These are phyloP conservation scores for Pichia insulana DNA, from an alignment of 805 yeast species.

Conservation along the genomic window DNA sequence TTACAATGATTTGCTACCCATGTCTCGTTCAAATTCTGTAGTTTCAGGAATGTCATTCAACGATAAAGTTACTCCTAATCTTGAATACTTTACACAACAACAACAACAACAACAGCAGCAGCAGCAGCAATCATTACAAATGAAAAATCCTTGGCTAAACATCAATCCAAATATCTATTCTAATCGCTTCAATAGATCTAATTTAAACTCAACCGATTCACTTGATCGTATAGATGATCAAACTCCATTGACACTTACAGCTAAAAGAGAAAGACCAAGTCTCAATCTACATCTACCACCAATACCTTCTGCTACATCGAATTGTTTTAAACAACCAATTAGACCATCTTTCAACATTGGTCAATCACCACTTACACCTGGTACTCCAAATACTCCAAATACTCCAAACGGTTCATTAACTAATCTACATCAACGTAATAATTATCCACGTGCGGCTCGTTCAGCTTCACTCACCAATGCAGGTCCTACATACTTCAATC, in stretches of 20 bases:
- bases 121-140: constrained; percentile 6
- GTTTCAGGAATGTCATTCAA: constrained; percentile 5
- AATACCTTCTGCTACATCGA: neutral
- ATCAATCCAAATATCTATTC: neutral
- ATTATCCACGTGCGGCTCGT: constrained; percentile 1
- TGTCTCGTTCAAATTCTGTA: constrained; percentile 8
- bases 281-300: constrained; percentile 6
- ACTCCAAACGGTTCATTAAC: constrained; percentile 1
- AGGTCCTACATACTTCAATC: constrained; percentile 2
- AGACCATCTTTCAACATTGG: constrained; percentile 4
- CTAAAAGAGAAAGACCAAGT: constrained; percentile 1
- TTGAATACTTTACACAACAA: constrained; percentile 1
- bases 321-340: neutral
- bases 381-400: constrained; percentile 4
- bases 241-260: neutral
- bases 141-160: constrained; percentile 28
- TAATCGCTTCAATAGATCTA: constrained; percentile 4
- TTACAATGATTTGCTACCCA: constrained; percentile 11
- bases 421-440: neutral
- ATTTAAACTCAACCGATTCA: neutral
- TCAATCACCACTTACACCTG: constrained; percentile 2
- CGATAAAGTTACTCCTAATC: constrained; percentile 4
- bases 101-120: too few relatives aligned
- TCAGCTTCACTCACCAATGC: constrained; percentile 1
- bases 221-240: neutral